These are phyloP conservation scores for Ceratocystis albifundus DNA, from an alignment of 2,329 filamentous ascomycete genomes.

Conservation along the genomic window DNA sequence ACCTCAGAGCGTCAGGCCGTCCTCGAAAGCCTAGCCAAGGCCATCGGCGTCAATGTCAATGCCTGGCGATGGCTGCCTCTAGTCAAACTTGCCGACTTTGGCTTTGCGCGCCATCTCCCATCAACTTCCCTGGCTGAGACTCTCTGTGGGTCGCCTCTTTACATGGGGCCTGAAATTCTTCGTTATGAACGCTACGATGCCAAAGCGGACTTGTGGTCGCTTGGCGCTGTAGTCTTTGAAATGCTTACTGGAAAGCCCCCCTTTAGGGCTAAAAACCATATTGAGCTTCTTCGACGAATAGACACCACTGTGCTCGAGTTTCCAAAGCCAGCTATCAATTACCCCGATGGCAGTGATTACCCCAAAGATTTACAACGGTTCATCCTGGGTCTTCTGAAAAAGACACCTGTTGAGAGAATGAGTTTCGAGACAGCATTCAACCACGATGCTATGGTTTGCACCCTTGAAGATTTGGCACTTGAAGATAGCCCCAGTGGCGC, in stretches of 20 bases:
- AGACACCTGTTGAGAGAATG: conserved; percentile 72
- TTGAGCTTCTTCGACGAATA: conserved; percentile 84
- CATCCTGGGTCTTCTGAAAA: conserved; percentile 70
- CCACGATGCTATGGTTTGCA: conserved; percentile 57
- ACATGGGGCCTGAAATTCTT: conserved; percentile 97
- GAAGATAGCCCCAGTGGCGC: conserved; percentile 47
- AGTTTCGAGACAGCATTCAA: conserved; percentile 78
- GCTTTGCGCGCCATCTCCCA: conserved; percentile 88
- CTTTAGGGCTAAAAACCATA: conserved; percentile 85
- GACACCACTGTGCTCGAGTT: conserved; percentile 55
- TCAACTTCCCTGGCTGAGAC: conserved; percentile 89
- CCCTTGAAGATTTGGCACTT: conserved; percentile 69
- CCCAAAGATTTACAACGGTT: conserved; percentile 64
- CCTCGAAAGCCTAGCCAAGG: conserved; percentile 28
- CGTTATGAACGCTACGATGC: conserved; percentile 96
- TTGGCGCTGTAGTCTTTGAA: conserved; percentile 89
- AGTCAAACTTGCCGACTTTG: conserved; percentile 96
- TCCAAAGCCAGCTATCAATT: conserved; percentile 7
- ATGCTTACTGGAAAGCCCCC: conserved; percentile 87
- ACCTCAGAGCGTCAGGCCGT: conserved; percentile 55
- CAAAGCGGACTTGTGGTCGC: conserved; percentile 94
- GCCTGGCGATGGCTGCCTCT: conserved; percentile 52
- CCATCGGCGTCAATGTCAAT: conserved; percentile 55
- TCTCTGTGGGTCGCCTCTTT: conserved; percentile 87
- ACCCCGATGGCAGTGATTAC: conserved; percentile 14